Conservation (phyloP, 768 basidiomycete genomes). For the Macrolepiota fuliginosa region DNA sequence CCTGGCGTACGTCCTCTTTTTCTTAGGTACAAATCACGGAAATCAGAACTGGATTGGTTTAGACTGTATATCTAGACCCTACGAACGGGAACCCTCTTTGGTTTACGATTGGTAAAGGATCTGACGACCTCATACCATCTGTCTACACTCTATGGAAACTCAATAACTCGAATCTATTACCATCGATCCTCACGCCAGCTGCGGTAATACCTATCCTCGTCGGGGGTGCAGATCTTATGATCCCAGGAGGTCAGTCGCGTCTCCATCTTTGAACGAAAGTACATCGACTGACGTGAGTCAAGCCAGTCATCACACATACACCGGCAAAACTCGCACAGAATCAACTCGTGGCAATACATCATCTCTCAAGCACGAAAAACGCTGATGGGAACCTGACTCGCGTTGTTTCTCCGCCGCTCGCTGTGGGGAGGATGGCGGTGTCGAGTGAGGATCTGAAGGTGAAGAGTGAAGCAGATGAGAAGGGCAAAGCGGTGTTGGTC, state of each 20-base stretch:
- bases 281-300: constrained; percentile 19
- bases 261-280: neutral
- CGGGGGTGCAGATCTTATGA: constrained; percentile 87
- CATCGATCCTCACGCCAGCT: constrained; percentile 67
- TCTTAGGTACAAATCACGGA: neutral
- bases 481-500: constrained; percentile 77
- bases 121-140: constrained; percentile 72
- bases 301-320: constrained; percentile 60
- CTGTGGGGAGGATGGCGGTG: constrained; percentile 71
- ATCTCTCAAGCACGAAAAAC: constrained; percentile 31
- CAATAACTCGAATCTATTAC: constrained; percentile 55
- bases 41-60: constrained; percentile 2
- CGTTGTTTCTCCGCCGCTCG: constrained; percentile 54
- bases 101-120: constrained; percentile 71
- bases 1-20: constrained; percentile 50
- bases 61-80: constrained; percentile 64
- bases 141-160: constrained; percentile 79
- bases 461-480: constrained; percentile 34
- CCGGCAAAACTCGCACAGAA: constrained; percentile 33
- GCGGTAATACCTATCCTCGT: constrained; percentile 69
- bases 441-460: constrained; percentile 43
- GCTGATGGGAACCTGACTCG: constrained; percentile 30
- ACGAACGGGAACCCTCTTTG: constrained; percentile 69
- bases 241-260: constrained; percentile 69
- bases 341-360: constrained; percentile 63